Conservation (phyloP, 129 eudicot genomes). For the Flaveria bidentis region DNA sequence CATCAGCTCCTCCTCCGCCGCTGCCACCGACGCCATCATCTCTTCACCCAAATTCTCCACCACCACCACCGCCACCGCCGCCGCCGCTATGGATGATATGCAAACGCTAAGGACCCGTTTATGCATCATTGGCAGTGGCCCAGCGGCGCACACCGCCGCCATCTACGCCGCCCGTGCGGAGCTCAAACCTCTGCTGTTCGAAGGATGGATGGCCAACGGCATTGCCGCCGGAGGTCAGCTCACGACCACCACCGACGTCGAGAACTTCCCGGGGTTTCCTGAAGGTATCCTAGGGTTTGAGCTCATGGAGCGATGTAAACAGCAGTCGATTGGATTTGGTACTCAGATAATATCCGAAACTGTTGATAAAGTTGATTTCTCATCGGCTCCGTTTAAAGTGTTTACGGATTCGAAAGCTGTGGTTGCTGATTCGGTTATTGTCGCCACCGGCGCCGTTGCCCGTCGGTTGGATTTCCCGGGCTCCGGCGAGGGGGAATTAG, state of each 20-base stretch:
- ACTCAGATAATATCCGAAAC: slow-evolving; percentile 81
- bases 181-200: slow-evolving; percentile 79
- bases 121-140: slow-evolving; percentile 95
- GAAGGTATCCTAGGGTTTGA: slow-evolving; percentile 73
- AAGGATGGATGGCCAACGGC: slow-evolving; percentile 98
- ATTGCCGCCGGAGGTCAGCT: slow-evolving; percentile 98
- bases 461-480: slow-evolving; percentile 62
- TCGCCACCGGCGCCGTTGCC: slow-evolving; percentile 94
- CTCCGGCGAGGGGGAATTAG: slow-evolving; percentile 45
- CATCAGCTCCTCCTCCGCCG: slow-evolving; percentile 46
- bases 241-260: slow-evolving; percentile 94
- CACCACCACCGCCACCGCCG: slow-evolving; percentile 32
- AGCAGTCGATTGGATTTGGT: slow-evolving; percentile 69
- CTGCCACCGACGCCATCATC: slow-evolving; percentile 30
- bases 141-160: slow-evolving; percentile 98
- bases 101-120: slow-evolving; percentile 59
- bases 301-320: slow-evolving; percentile 68
- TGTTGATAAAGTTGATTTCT: slow-evolving; percentile 66
- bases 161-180: slow-evolving; percentile 96
- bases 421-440: slow-evolving; percentile 62
- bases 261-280: slow-evolving; percentile 93
- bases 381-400: slow-evolving; percentile 51
- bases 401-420: slow-evolving; percentile 59
- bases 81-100: slow-evolving; percentile 47
- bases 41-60: slow-evolving; percentile 41